Percentiles rank a stretch among this genome's conserved stretches.
These are phyloP conservation scores for Hypoxylon sp. DNA, from an alignment of 2,329 filamentous ascomycete species.

Conservation along the genomic window DNA sequence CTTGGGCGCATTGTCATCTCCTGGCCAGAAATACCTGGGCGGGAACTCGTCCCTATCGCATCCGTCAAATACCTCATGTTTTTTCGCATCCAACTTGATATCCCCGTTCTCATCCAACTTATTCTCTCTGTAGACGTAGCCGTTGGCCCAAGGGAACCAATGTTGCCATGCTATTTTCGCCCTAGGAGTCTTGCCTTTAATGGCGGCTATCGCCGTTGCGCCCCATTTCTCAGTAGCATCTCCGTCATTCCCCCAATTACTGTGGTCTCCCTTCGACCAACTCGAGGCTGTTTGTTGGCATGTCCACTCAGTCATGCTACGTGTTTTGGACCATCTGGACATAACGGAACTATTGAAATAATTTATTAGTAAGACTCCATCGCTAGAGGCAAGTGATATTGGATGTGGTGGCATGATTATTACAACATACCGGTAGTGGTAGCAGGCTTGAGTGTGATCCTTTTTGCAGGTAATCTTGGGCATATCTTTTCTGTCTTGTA, in stretches of 20 bases:
- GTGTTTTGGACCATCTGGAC: neutral
- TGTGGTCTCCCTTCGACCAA: neutral
- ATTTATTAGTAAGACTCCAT: neutral
- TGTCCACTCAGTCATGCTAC: neutral
- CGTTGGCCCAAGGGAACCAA: neutral
- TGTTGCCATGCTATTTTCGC: neutral
- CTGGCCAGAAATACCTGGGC: neutral
- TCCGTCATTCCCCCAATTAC: neutral
- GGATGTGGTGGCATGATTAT: neutral
- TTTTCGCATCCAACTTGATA: neutral
- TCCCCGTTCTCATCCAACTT: neutral
- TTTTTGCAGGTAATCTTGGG: neutral
- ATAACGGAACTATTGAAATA: neutral
- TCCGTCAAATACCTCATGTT: neutral
- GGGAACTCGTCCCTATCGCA: neutral
- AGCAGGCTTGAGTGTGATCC: neutral
- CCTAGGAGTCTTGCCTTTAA: too few relatives aligned
- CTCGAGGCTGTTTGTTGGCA: neutral
- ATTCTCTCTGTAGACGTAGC: neutral
- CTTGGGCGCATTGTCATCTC: neutral
- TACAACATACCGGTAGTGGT: neutral
- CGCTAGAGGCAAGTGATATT: neutral
- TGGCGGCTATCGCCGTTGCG: neutral
- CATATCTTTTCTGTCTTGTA: neutral
- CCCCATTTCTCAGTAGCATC: neutral